Percentiles rank a stretch among this genome's conserved stretches.
Conservation (phyloP, 345 rosid genomes). For the Sapria himalayana region DNA sequence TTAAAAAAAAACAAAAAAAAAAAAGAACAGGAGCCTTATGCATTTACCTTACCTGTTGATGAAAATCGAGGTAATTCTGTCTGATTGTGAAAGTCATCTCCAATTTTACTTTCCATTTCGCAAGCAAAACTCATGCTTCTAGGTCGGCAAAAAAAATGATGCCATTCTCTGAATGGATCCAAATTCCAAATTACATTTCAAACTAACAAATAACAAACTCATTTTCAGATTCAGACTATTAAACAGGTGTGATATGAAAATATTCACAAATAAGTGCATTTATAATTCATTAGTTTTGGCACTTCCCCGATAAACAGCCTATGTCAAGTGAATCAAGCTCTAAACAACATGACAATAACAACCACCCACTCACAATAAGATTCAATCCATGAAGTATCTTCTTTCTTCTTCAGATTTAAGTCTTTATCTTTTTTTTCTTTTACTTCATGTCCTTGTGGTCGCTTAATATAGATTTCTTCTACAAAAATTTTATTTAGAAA, state of each 20-base stretch:
- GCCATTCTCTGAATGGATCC: slow-evolving; percentile 35
- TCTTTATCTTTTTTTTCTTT: too few species aligned
- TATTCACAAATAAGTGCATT: neutral
- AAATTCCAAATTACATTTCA: neutral
- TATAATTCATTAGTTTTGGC: too few species aligned
- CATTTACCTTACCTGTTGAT: slow-evolving; percentile 43
- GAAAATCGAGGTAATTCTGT: slow-evolving; percentile 63
- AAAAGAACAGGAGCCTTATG: neutral
- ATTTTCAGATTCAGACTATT: neutral
- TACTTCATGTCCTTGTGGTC: too few species aligned
- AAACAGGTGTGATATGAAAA: neutral
- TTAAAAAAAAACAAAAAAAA: neutral
- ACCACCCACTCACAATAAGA: too few species aligned
- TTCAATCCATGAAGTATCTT: too few species aligned
- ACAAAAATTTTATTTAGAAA: too few species aligned
- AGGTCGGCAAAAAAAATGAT: slow-evolving; percentile 29
- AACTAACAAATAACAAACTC: neutral
- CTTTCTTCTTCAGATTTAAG: too few species aligned
- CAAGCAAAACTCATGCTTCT: slow-evolving; percentile 29
- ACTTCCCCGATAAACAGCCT: too few species aligned
- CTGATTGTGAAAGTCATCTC: slow-evolving; percentile 8
- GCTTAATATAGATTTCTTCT: too few species aligned
- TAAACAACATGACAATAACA: too few species aligned
- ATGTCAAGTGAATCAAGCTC: too few species aligned
- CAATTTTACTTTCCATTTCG: slow-evolving; percentile 11